These are phyloP conservation scores for Antrodiella citrinella DNA, from an alignment of 768 basidiomycete genomes.

Conservation along the genomic window DNA sequence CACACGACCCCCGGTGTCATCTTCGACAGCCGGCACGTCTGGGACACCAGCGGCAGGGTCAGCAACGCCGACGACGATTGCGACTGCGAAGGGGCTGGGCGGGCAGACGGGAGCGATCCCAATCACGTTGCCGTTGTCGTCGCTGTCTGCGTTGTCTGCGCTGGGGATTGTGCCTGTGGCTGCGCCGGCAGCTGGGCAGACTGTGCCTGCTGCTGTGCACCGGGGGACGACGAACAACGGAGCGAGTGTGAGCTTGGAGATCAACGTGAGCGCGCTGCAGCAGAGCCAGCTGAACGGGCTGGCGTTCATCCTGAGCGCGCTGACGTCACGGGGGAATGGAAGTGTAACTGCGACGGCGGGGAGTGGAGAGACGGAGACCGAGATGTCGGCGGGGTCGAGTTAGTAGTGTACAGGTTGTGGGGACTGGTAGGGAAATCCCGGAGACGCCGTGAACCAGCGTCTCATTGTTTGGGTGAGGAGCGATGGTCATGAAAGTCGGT, in stretches of 20 bases:
- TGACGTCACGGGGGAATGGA: slow-evolving; percentile 41
- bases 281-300: slow-evolving; percentile 71
- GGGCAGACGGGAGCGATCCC: slow-evolving; percentile 10
- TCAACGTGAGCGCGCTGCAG: slow-evolving; percentile 69
- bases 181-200: slow-evolving; percentile 41
- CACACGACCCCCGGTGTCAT: slow-evolving; percentile 2
- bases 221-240: slow-evolving; percentile 67
- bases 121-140: slow-evolving; percentile 44
- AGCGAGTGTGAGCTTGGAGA: slow-evolving; percentile 65
- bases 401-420: background rate
- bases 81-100: background rate
- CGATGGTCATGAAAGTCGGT: too few relatives aligned
- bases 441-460: background rate
- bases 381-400: background rate
- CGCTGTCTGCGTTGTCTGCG: slow-evolving; percentile 49
- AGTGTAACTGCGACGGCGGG: background rate
- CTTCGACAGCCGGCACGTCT: slow-evolving; percentile 4
- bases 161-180: slow-evolving; percentile 71
- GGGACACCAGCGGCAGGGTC: slow-evolving; percentile 1
- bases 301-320: slow-evolving; percentile 60
- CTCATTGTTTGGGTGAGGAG: too few relatives aligned
- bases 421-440: background rate
- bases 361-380: background rate
- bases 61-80: slow-evolving; percentile 1
- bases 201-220: slow-evolving; percentile 70